Evolutionary conservation across 2,329 filamentous ascomycete species (phyloP).

Genomic region (Diaporthe amygdali): DNA sequence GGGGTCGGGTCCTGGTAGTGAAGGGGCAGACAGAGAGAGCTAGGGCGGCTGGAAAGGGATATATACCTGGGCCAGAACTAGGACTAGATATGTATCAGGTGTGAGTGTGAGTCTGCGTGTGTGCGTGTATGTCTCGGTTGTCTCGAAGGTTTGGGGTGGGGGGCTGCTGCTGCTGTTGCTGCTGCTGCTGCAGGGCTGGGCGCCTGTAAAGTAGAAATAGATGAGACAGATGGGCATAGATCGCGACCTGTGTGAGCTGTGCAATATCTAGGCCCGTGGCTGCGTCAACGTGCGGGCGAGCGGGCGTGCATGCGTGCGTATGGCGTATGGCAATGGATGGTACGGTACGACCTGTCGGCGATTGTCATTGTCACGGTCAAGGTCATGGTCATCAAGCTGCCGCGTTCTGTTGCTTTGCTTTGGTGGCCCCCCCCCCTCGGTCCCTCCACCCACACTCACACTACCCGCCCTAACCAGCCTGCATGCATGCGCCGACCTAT

Average conservation of each 20-base stretch:
- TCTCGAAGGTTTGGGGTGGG: neutral
- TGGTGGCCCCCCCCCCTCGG: too few relatives aligned
- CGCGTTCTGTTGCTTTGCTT: neutral
- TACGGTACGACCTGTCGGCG: neutral
- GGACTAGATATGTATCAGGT: neutral
- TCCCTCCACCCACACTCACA: neutral
- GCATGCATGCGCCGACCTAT: neutral
- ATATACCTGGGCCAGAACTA: too few relatives aligned
- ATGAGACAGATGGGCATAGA: neutral
- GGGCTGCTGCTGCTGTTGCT: too few relatives aligned
- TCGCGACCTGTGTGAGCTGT: neutral
- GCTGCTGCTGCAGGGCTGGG: conserved; percentile 2
- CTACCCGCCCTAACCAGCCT: neutral
- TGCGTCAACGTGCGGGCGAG: neutral
- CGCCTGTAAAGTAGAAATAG: neutral
- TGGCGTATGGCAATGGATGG: neutral
- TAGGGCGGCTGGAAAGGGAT: neutral
- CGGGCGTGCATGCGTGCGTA: neutral
- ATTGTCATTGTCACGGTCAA: too few relatives aligned
- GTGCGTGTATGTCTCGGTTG: neutral
- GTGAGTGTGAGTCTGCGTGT: neutral
- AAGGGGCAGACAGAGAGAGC: neutral
- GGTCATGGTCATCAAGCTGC: neutral
- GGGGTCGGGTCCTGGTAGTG: neutral
- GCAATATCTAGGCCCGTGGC: neutral